Percentiles rank a stretch among this genome's conserved stretches.
Evolutionary conservation across 1,284 basidiomycete species (phyloP).

Genomic region (Cerioporus squamosus): DNA sequence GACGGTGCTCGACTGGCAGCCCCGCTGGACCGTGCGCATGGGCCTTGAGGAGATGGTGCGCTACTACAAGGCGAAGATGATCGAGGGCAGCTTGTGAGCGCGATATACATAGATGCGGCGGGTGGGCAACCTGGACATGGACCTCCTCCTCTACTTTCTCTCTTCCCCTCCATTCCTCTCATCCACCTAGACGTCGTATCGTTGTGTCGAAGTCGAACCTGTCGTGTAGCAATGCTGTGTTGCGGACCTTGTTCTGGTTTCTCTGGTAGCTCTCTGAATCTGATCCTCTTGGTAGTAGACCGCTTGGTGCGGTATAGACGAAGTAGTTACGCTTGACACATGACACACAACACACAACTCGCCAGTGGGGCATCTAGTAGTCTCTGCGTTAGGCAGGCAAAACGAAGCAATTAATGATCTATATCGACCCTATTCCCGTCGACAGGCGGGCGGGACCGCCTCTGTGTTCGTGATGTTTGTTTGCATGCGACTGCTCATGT

Average conservation of each 20-base stretch:
- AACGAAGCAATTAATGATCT: too few species aligned
- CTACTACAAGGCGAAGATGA: conserved; percentile 89
- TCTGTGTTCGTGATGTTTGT: too few species aligned
- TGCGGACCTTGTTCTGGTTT: conserved; percentile 9
- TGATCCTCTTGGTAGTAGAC: conserved; percentile 5
- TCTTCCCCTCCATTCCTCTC: background rate
- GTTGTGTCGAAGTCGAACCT: background rate
- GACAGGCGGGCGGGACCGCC: too few species aligned
- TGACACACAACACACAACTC: background rate
- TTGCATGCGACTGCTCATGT: too few species aligned
- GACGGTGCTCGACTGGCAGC: conserved; percentile 87
- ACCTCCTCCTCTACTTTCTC: background rate
- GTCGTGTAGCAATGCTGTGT: conserved; percentile 4
- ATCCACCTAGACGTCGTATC: background rate
- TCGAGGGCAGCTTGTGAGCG: conserved; percentile 71
- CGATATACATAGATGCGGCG: too few species aligned
- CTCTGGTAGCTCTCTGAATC: conserved; percentile 1
- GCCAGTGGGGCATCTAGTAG: too few species aligned
- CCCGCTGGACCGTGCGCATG: conserved; percentile 89
- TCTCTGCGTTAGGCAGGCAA: too few species aligned
- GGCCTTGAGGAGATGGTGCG: conserved; percentile 94
- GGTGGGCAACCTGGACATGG: background rate
- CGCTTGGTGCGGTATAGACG: background rate
- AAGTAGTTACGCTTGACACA: background rate
- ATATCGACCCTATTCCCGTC: too few species aligned